A percentile compares a stretch with the other conserved stretches of the same genome.
Evolutionary conservation across 2,329 filamentous ascomycete species (phyloP).

Genomic region (Pseudocercospora fijiensis): DNA sequence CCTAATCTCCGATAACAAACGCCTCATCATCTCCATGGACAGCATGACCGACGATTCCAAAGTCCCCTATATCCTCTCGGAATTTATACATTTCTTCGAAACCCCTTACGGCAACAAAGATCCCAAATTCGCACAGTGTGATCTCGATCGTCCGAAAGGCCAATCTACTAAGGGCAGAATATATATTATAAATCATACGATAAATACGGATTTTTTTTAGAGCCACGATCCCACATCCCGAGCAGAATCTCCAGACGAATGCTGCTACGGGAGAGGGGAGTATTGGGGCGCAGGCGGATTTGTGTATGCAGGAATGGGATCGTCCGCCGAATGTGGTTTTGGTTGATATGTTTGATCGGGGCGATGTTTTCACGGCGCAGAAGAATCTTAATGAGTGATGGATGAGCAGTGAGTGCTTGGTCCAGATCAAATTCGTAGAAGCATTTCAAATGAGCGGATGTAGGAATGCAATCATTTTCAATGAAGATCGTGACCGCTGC

Average conservation of each 20-base stretch:
- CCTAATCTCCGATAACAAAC: constrained; percentile 64
- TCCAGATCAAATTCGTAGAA: background rate
- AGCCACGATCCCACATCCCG: constrained; percentile 43
- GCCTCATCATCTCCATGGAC: constrained; percentile 77
- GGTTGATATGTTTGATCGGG: constrained; percentile 48
- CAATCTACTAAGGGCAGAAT: constrained; percentile 43
- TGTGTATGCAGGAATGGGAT: constrained; percentile 42
- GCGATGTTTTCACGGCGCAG: constrained; percentile 45
- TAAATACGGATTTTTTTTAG: constrained; percentile 43
- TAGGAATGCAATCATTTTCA: background rate
- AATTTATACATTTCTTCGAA: constrained; percentile 47
- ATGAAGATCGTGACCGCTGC: background rate
- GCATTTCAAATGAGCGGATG: background rate
- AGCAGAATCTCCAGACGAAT: constrained; percentile 43
- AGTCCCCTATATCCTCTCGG: constrained; percentile 73
- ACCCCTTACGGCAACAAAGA: constrained; percentile 44
- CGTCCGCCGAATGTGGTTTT: constrained; percentile 45
- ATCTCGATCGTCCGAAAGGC: constrained; percentile 46
- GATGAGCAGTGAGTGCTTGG: background rate
- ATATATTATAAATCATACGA: constrained; percentile 51
- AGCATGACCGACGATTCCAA: constrained; percentile 74
- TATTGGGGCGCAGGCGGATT: constrained; percentile 45
- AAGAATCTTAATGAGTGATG: constrained; percentile 39
- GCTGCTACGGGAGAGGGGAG: constrained; percentile 47
- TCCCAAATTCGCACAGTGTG: constrained; percentile 44